Evolutionary conservation across 495 filamentous ascomycete species (phyloP), one percentile per base, ranked within the genome.

Genomic region (Trypethelium eluteriae): DNA sequence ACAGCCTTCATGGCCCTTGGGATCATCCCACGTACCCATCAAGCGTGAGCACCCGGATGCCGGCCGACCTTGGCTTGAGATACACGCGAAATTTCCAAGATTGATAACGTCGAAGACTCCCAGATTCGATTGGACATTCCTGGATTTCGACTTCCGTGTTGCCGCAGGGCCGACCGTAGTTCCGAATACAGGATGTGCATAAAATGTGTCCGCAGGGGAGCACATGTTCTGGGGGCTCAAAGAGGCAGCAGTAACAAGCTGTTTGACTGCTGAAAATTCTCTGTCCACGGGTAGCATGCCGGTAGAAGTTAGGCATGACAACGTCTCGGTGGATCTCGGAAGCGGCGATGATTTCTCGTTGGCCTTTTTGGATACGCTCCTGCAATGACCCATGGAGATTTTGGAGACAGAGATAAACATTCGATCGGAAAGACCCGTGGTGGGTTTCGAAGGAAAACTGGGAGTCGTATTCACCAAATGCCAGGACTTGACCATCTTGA

Each of bases 201-300:
- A 87, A 72, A 5, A 85, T 78, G 72, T 88, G 85, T 0, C 84
- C 84, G 67, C 84, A 88, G 10, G 79, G 79, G 2, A 88, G 65
- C 1, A 78, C 75, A 67, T 86, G 80, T 64, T 85, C 78, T 0
- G 84, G 81, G 0, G 80, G 69, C 41, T 81, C 80, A 41, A 76
- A 75, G 62, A 86, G 69, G 66, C 85, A 88, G 34, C 76, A 81
- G n/a, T 85, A 82, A 67, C 85, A 88, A 2, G 74, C 77, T 1
- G 74, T 71, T 67, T 83, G 75, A 65, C 72, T 80, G n/a, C 71
- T 46, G 57, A 73, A 74, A 5, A 64, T 0, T n/a, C 1, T 64
- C 47, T 7, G 66, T 10, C 66, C 46, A 7, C 64, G 32, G 16
- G 65, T 75, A 3, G 67, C 39, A 68, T 71, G 72, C 32, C 67